These are phyloP conservation scores for Citrus glauca DNA, from an alignment of 345 rosid species.

Conservation along the genomic window DNA sequence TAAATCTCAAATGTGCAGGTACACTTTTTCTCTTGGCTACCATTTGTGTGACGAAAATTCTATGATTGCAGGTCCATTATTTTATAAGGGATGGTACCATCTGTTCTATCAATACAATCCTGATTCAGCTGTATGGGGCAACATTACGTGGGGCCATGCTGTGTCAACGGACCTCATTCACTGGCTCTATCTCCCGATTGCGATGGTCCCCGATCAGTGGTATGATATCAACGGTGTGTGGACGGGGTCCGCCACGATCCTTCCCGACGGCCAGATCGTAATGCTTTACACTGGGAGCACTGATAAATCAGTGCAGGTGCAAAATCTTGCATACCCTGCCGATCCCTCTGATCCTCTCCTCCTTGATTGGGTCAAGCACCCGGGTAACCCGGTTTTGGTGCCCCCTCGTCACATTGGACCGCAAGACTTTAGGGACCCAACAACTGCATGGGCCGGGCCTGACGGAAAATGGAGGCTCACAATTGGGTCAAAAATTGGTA, in stretches of 20 bases:
- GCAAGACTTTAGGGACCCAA: constrained; percentile 80
- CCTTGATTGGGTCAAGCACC: constrained; percentile 66
- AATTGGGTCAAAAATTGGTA: constrained; percentile 59
- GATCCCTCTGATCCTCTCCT: constrained; percentile 84
- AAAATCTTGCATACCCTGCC: constrained; percentile 82
- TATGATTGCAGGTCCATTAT: constrained; percentile 62
- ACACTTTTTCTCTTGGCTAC: too few relatives aligned
- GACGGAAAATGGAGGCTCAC: constrained; percentile 65
- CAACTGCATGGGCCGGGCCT: constrained; percentile 73
- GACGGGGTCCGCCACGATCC: constrained; percentile 91
- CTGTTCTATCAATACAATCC: constrained; percentile 95
- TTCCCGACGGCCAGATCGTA: constrained; percentile 56
- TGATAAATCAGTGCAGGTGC: constrained; percentile 60
- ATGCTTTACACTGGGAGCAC: constrained; percentile 88
- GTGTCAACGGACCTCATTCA: constrained; percentile 84
- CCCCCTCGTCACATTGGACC: constrained; percentile 64
- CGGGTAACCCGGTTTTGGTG: constrained; percentile 70
- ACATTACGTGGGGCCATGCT: constrained; percentile 96
- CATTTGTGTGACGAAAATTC: background rate
- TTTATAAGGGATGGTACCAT: constrained; percentile 82
- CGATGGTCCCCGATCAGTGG: constrained; percentile 73
- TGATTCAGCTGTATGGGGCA: constrained; percentile 87
- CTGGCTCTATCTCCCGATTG: constrained; percentile 83
- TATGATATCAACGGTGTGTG: constrained; percentile 77
- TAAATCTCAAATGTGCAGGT: too few relatives aligned